Evolutionary conservation across 345 rosid genomes (phyloP).

Genomic region (Gossypium ekmanianum): DNA sequence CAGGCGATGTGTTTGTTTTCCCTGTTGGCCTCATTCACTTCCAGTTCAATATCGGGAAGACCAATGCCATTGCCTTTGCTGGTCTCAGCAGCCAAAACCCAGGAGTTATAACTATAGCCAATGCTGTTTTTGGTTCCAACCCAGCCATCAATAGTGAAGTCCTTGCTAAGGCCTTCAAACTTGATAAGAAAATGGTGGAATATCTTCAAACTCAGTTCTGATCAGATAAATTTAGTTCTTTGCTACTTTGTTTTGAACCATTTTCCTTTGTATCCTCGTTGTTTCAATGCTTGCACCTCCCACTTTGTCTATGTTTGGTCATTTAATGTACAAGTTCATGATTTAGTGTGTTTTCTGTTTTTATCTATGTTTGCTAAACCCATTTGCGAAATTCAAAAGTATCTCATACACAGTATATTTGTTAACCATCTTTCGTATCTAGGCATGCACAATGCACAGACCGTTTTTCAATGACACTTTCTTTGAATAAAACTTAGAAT

Average conservation of each 20-base stretch:
- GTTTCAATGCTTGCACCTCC: not conserved
- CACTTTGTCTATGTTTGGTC: not conserved
- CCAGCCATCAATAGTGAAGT: constrained; percentile 19
- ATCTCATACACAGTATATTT: no score
- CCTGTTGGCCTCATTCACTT: constrained; percentile 19
- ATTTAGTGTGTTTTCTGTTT: not conserved
- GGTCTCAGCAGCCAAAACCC: constrained; percentile 8
- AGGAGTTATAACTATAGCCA: constrained; percentile 21
- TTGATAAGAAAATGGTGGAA: not conserved
- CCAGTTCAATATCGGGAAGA: not conserved
- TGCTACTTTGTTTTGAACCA: not conserved
- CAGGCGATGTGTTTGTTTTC: constrained; percentile 28
- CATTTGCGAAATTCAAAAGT: no score
- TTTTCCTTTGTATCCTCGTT: not conserved
- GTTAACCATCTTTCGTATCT: no score
- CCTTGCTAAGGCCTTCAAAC: constrained; percentile 14
- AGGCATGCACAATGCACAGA: no score
- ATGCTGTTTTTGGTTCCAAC: constrained; percentile 26
- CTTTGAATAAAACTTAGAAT: no score
- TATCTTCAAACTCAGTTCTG: constrained; percentile 1
- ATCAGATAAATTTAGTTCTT: not conserved
- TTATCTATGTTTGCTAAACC: not conserved
- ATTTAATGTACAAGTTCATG: not conserved
- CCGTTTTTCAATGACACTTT: no score
- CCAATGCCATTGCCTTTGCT: not conserved